These are phyloP conservation scores for Xylaria sp. DNA, from an alignment of 2,329 filamentous ascomycete species.

Conservation along the genomic window DNA sequence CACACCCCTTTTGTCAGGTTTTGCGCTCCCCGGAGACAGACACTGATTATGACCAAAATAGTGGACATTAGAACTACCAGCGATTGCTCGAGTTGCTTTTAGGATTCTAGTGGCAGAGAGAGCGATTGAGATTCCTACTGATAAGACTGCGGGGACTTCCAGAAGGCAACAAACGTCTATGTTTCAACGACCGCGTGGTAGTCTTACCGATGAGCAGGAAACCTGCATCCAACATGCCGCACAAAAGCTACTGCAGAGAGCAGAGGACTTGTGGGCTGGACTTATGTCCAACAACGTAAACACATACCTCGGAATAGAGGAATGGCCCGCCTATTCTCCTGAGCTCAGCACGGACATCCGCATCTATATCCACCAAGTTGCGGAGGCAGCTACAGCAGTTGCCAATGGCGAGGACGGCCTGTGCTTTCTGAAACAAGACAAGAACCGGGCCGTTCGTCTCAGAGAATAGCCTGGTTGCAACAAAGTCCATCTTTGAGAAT, in stretches of 20 bases:
- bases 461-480: conserved; percentile 3
- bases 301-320: conserved; percentile 26
- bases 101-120: conserved; percentile 67
- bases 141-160: not conserved
- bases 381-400: not conserved
- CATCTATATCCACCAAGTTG: not conserved
- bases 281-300: conserved; percentile 39
- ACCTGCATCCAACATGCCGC: conserved; percentile 40
- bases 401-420: not conserved
- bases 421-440: conserved; percentile 15
- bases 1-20: too few relatives aligned
- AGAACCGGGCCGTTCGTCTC: conserved; percentile 29
- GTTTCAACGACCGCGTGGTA: conserved; percentile 50
- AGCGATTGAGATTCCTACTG: conserved; percentile 35
- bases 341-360: not conserved
- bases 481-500: conserved; percentile 7
- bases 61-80: conserved; percentile 50
- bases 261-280: conserved; percentile 18
- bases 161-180: not conserved
- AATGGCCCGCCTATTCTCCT: conserved; percentile 17
- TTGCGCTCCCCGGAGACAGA: too few relatives aligned
- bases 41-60: not conserved
- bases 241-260: conserved; percentile 31
- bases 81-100: conserved; percentile 57
- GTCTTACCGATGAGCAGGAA: conserved; percentile 40